A percentile compares a stretch with the other conserved stretches of the same genome.
phyloP scores from a whole-genome alignment of 441 rosid species.

The Populus hybrid region DNA sequence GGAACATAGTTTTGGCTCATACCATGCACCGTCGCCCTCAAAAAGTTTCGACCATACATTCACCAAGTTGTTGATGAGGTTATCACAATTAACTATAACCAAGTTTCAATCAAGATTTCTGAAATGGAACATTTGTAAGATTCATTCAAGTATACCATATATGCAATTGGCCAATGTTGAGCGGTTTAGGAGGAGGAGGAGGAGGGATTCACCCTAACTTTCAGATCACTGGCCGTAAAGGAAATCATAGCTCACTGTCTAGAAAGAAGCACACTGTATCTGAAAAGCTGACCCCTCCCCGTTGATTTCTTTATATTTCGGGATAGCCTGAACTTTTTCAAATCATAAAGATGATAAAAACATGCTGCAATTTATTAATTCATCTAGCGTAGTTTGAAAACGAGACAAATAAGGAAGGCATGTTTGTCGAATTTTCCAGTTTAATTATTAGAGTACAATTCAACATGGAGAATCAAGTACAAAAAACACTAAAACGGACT shows the following conservation, averaged over 20 bases:
- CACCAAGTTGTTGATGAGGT: slow-evolving; percentile 3
- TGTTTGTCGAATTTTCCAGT: neutral
- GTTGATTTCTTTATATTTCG: too few species aligned
- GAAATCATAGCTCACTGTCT: too few species aligned
- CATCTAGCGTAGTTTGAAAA: neutral
- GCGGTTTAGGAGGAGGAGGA: too few species aligned
- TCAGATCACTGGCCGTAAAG: too few species aligned
- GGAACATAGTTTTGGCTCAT: neutral
- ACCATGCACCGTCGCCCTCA: neutral
- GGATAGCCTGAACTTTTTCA: neutral
- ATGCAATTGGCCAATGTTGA: too few species aligned
- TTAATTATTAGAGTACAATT: too few species aligned
- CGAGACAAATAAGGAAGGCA: neutral
- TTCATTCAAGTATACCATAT: too few species aligned
- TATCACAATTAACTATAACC: neutral
- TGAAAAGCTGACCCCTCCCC: too few species aligned
- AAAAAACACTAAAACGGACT: neutral
- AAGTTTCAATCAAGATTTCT: neutral
- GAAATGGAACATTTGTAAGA: neutral
- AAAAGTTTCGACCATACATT: neutral
- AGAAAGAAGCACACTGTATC: too few species aligned
- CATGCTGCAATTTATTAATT: neutral
- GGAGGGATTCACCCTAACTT: neutral
- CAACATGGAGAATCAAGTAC: neutral
- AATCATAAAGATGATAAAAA: neutral